A percentile compares a stretch with the other conserved stretches of the same genome.
Conservation (phyloP, 164 flowering plant genomes). For the Liriodendron chinense region DNA sequence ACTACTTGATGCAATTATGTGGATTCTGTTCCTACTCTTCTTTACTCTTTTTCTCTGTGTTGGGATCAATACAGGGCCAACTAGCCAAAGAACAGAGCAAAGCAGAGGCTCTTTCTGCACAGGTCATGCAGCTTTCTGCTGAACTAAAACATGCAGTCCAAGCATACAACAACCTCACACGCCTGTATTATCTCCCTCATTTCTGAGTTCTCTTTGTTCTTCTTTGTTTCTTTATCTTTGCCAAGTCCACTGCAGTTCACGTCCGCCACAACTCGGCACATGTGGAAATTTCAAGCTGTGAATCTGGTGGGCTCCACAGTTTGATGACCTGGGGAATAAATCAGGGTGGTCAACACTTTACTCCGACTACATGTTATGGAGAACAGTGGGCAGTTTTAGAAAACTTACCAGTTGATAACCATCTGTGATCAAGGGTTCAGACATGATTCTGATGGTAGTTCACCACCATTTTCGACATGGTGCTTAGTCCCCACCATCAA, state of each 20-base stretch:
- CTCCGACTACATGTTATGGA: no score
- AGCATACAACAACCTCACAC: slow-evolving; percentile 70
- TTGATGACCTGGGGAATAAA: background rate
- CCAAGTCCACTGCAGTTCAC: background rate
- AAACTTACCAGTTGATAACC: no score
- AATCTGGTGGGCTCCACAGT: background rate
- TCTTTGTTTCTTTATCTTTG: background rate
- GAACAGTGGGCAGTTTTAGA: no score
- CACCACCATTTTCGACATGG: no score
- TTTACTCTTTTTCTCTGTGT: background rate
- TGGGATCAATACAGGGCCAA: slow-evolving; percentile 38
- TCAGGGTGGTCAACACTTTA: no score
- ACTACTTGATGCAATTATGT: background rate
- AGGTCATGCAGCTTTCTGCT: slow-evolving; percentile 79
- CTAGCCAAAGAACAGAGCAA: slow-evolving; percentile 81
- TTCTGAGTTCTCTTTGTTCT: background rate
- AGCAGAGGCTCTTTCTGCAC: slow-evolving; percentile 80
- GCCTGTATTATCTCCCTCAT: slow-evolving; percentile 43
- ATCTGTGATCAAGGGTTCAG: no score
- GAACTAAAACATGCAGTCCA: slow-evolving; percentile 74
- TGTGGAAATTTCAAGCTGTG: background rate
- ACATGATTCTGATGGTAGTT: no score
- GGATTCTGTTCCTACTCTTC: background rate
- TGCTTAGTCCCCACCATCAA: no score
- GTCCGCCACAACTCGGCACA: background rate